These are phyloP conservation scores for sunflower (Helianthus annuus) DNA, from an alignment of 129 eudicot species.

Conservation along the genomic window HanXRQr2.0-SUNRISE NC_035433.2:9878109-9878608, in stretches of 20 bases:
- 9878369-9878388: slow-evolving; percentile 29
- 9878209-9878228: slow-evolving; percentile 1
- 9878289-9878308: slow-evolving; percentile 37
- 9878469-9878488: no score
- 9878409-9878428: slow-evolving; percentile 16
- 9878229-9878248: slow-evolving; percentile 32
- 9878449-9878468: background rate
- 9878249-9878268: slow-evolving; percentile 30
- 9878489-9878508: no score
- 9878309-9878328: slow-evolving; percentile 31
- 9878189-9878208: slow-evolving; percentile 4
- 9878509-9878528: slow-evolving; percentile 51
- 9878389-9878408: slow-evolving; percentile 33
- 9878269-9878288: slow-evolving; percentile 31
- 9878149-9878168: background rate
- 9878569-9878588: slow-evolving; percentile 29
- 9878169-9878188: slow-evolving; percentile 6
- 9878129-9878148: background rate
- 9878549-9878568: slow-evolving; percentile 33
- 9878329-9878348: slow-evolving; percentile 34
- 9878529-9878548: slow-evolving; percentile 69
- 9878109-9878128: slow-evolving; percentile 25
- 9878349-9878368: slow-evolving; percentile 34
- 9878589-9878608: slow-evolving; percentile 12
- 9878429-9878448: background rate